phyloP scores from a whole-genome alignment of 176 grass and related monocot species.

The Zizania latifolia region DNA sequence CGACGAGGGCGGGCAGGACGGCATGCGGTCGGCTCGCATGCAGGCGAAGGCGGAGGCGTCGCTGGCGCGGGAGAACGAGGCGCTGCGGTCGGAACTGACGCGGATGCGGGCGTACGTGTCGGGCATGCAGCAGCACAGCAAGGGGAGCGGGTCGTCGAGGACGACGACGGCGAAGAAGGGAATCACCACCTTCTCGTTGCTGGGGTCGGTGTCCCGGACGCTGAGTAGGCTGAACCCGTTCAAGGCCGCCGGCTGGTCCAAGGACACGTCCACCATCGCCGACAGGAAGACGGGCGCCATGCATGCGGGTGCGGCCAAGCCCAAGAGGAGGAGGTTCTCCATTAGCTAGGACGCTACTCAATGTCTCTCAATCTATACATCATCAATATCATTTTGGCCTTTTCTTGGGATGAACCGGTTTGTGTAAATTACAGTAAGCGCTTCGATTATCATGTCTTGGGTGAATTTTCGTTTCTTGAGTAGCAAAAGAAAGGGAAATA shows the following conservation, averaged over 20 bases:
- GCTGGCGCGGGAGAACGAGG: constrained; percentile 68
- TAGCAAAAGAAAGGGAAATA: too few species aligned
- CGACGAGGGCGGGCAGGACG: not conserved
- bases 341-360: constrained; percentile 20
- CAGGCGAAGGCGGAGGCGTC: constrained; percentile 28
- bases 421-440: not conserved
- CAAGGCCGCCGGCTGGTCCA: constrained; percentile 41
- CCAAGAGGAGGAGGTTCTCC: constrained; percentile 74
- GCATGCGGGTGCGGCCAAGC: constrained; percentile 22
- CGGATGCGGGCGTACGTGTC: constrained; percentile 57
- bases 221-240: constrained; percentile 82
- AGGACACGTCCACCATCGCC: constrained; percentile 49
- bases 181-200: constrained; percentile 25
- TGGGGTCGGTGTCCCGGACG: constrained; percentile 61
- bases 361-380: too few species aligned
- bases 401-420: not conserved
- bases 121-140: constrained; percentile 31
- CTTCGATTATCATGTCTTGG: too few species aligned
- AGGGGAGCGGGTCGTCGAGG: constrained; percentile 10
- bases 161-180: constrained; percentile 40
- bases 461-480: too few species aligned
- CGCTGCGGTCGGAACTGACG: constrained; percentile 48
- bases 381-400: not conserved
- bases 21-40: not conserved
- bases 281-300: not conserved